A percentile compares a stretch with the other conserved stretches of the same genome.
These are phyloP conservation scores for Wickerhamiella bombiphila DNA, from an alignment of 805 yeast genomes.

Conservation along the genomic window DNA sequence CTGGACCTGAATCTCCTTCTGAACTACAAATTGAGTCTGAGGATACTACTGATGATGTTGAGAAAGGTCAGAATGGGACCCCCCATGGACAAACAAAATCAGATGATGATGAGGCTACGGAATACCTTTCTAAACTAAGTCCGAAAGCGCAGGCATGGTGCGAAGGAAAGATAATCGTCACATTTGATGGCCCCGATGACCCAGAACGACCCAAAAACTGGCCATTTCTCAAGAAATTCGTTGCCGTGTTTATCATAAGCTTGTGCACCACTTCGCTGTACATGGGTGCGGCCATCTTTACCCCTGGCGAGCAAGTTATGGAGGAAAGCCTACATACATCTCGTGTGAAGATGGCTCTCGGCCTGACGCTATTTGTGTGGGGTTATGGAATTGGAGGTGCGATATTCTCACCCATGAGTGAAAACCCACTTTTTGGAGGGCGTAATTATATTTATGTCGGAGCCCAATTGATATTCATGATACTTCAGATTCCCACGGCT, in stretches of 20 bases:
- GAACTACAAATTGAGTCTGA: too few relatives aligned
- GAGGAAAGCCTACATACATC: slow-evolving; percentile 28
- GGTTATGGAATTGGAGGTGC: slow-evolving; percentile 51
- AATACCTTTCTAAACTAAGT: too few relatives aligned
- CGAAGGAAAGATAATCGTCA: slow-evolving; percentile 22
- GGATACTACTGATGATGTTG: too few relatives aligned
- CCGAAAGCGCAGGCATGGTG: too few relatives aligned
- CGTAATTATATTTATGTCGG: slow-evolving; percentile 34
- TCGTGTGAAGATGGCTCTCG: slow-evolving; percentile 33
- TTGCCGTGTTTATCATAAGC: slow-evolving; percentile 29
- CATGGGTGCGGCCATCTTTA: slow-evolving; percentile 44
- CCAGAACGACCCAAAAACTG: slow-evolving; percentile 39
- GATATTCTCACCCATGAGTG: slow-evolving; percentile 42
- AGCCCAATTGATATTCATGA: slow-evolving; percentile 33
- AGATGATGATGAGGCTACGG: too few relatives aligned
- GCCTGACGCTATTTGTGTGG: slow-evolving; percentile 39
- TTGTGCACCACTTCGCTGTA: slow-evolving; percentile 37
- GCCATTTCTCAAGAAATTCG: slow-evolving; percentile 29
- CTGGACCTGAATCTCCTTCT: too few relatives aligned
- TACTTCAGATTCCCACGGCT: slow-evolving; percentile 45
- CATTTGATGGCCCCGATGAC: slow-evolving; percentile 23
- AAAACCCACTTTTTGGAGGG: slow-evolving; percentile 32
- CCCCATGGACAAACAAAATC: too few relatives aligned
- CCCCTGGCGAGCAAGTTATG: slow-evolving; percentile 37
- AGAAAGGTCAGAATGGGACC: too few relatives aligned